Percentiles rank a stretch among this genome's conserved stretches.
These are phyloP conservation scores for Phyllosticta citriasiana DNA, from an alignment of 2,329 filamentous ascomycete genomes.

Conservation along the genomic window DNA sequence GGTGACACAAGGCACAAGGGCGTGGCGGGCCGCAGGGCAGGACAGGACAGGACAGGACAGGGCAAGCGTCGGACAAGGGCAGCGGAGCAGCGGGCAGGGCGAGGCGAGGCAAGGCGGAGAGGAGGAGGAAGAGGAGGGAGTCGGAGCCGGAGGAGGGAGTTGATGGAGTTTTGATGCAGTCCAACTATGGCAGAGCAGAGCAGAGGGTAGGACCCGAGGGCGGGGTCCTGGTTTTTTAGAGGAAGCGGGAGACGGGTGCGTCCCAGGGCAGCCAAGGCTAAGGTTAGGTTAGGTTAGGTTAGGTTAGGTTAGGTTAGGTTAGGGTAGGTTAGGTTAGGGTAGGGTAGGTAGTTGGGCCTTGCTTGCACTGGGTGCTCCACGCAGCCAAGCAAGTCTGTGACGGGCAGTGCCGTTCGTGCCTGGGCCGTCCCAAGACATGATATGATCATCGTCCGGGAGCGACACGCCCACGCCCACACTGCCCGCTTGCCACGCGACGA, in stretches of 20 bases:
- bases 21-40: background rate
- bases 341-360: no score
- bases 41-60: background rate
- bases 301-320: no score
- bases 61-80: no score
- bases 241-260: constrained; percentile 6
- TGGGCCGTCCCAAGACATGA: background rate
- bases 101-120: no score
- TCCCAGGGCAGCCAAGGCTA: background rate
- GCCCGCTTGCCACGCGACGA: background rate
- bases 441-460: background rate
- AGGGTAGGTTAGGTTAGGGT: no score
- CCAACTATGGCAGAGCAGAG: no score
- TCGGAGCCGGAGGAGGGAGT: background rate
- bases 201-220: background rate
- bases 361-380: no score
- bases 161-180: background rate
- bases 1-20: background rate
- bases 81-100: no score
- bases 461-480: background rate
- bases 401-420: background rate
- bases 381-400: background rate
- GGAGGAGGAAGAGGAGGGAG: no score
- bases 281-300: no score
- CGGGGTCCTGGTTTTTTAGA: background rate